phyloP scores from a whole-genome alignment of 306 rosid genomes.

The Inga oerstediana region DNA sequence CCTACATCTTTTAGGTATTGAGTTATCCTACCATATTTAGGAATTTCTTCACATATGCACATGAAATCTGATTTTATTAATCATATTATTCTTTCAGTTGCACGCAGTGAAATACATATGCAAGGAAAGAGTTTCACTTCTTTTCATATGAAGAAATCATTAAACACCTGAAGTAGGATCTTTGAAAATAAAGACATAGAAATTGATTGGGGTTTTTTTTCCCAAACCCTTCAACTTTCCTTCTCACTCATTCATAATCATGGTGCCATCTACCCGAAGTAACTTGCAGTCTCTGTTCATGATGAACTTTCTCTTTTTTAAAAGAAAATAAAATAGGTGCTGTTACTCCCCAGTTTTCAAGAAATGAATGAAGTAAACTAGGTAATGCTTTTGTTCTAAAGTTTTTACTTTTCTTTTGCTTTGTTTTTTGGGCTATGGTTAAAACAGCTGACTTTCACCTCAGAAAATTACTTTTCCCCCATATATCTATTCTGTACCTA shows the following conservation, averaged over 20 bases:
- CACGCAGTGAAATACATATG: constrained; percentile 27
- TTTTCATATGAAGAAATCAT: constrained; percentile 27
- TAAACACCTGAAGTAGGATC: constrained; percentile 31
- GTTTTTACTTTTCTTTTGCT: not conserved
- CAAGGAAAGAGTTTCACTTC: constrained; percentile 41
- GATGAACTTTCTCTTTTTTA: constrained; percentile 28
- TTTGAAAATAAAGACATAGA: constrained; percentile 30
- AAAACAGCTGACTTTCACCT: constrained; percentile 22
- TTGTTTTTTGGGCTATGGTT: not conserved
- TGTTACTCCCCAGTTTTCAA: constrained; percentile 2
- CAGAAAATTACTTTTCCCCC: not conserved
- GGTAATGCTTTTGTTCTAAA: constrained; percentile 1
- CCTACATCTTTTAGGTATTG: constrained; percentile 38
- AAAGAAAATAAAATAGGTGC: constrained; percentile 1
- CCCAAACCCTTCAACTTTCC: constrained; percentile 3
- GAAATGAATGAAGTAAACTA: constrained; percentile 15
- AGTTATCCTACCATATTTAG: constrained; percentile 38
- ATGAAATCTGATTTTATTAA: constrained; percentile 38
- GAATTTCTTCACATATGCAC: constrained; percentile 34
- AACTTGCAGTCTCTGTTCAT: constrained; percentile 7
- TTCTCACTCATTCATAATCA: constrained; percentile 21
- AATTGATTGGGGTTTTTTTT: constrained; percentile 8
- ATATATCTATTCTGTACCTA: not conserved
- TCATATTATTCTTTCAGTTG: constrained; percentile 34
- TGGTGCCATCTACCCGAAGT: constrained; percentile 7